A percentile compares a stretch with the other conserved stretches of the same genome.
These are phyloP conservation scores for Selaginella tamariscina DNA, from an alignment of 75 land plant species.

Conservation along the genomic window DNA sequence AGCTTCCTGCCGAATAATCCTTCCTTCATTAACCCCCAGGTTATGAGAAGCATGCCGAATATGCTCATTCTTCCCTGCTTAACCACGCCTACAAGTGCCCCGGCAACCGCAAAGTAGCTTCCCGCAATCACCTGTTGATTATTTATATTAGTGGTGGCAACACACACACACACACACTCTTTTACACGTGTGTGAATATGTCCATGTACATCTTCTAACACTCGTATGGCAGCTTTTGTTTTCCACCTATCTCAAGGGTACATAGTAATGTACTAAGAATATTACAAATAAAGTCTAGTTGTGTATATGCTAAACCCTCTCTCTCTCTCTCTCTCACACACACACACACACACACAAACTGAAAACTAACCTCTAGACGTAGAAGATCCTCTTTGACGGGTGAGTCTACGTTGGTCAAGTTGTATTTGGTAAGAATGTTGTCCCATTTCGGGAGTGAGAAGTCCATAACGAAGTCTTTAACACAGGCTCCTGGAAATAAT, in stretches of 20 bases:
- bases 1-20: constrained; percentile 48
- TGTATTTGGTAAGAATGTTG: constrained; percentile 43
- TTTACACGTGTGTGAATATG: no score
- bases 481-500: constrained; percentile 74
- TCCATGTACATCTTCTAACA: no score
- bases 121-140: constrained; percentile 93
- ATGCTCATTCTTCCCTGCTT: constrained; percentile 94
- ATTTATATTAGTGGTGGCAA: no score
- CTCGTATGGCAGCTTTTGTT: no score
- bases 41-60: constrained; percentile 75
- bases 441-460: constrained; percentile 53
- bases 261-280: no score
- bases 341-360: no score
- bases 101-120: constrained; percentile 86
- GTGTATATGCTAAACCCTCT: no score
- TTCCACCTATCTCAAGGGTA: no score
- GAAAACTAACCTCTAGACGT: constrained; percentile 71
- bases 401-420: constrained; percentile 47
- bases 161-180: no score
- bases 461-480: constrained; percentile 19
- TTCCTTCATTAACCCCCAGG: constrained; percentile 90
- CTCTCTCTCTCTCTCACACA: no score
- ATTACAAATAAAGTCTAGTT: no score
- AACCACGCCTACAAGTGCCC: constrained; percentile 52
- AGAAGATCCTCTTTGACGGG: constrained; percentile 47